Base-by-base conservation (phyloP, 345 rosid genomes). In the Eucalyptus pauciflora region DNA sequence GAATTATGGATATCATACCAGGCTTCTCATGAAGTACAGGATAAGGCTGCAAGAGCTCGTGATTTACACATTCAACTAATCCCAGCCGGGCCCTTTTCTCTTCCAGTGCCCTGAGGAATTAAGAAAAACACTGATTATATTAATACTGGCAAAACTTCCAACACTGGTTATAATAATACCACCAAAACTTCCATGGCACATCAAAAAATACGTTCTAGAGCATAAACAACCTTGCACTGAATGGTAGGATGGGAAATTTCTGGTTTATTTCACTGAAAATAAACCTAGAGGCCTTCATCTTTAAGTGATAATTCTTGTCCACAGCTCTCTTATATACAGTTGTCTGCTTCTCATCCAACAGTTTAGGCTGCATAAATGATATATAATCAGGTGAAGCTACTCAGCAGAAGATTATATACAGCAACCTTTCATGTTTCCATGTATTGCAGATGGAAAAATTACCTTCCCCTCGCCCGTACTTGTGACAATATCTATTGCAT, bases 381-480 rank as follows among this genome's bases (percentile, higher is more conserved):
- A 62, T 86, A 90, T 41, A 50, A 54, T 79, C n/a, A 90, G 46
- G 16, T 86, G 50, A 89, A 50, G 33, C 17, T 27, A 33, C 29
- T 20, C 27, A 20, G 48, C 48, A 76, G 85, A 20, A 76, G 29
- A 76, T 41, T 76, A 37, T 5, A 76, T 41, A 76, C 76, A n/a
- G 76, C 41, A 64, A 14, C 41, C 37, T 64, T 64, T 64, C 76
- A 4, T 64, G 76, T 64, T n/a, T 64, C 37, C 76, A 64, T 7
- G 4, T 48, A 4, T 60, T 5, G 7, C 27, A n/a, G 10, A 76
- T 20, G 49, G 52, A 14, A 87, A 33, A 89, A 92, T 91, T 94
- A 98, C 99, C 99, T 98, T 98, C 89, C 99, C 99, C 29, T 98
- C 99, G 86, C 99, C 99, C 2, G 99, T 94, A 91, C 99, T 97